These are phyloP conservation scores for Handroanthus guayacan DNA, from an alignment of 257 asterid species.

Conservation along the genomic window DNA sequence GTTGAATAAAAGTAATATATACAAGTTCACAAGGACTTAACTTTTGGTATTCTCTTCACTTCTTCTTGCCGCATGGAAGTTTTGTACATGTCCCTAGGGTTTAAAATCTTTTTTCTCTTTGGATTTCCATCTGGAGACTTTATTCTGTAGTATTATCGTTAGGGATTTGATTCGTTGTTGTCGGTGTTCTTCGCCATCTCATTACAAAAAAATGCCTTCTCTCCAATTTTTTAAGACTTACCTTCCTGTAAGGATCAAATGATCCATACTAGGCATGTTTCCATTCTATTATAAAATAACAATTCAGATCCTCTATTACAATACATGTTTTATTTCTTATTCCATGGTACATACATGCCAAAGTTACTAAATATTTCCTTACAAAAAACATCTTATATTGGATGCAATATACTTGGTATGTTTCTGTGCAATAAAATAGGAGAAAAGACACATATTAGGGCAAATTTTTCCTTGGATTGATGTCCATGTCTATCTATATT, in stretches of 20 bases:
- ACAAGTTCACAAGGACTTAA: neutral
- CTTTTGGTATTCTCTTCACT: neutral
- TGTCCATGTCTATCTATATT: neutral
- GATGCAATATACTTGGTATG: too few species aligned
- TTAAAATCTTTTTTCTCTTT: neutral
- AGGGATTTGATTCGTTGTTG: too few species aligned
- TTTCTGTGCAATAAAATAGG: too few species aligned
- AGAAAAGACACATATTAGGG: neutral
- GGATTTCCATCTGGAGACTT: too few species aligned
- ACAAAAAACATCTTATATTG: too few species aligned
- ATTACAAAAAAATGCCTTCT: neutral
- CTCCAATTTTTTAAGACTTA: neutral
- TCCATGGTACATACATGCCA: too few species aligned
- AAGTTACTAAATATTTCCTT: too few species aligned
- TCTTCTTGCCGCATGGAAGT: neutral
- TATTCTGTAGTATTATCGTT: too few species aligned
- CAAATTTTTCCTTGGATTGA: neutral
- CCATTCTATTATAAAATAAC: neutral
- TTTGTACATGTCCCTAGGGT: neutral
- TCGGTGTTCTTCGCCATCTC: too few species aligned
- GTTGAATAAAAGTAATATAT: too few species aligned
- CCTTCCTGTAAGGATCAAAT: neutral
- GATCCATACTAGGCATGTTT: neutral
- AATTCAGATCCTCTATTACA: neutral
- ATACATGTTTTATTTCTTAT: too few species aligned